phyloP scores from a whole-genome alignment of 2,329 filamentous ascomycete species.

The Sphaerostilbella broomeana region DNA sequence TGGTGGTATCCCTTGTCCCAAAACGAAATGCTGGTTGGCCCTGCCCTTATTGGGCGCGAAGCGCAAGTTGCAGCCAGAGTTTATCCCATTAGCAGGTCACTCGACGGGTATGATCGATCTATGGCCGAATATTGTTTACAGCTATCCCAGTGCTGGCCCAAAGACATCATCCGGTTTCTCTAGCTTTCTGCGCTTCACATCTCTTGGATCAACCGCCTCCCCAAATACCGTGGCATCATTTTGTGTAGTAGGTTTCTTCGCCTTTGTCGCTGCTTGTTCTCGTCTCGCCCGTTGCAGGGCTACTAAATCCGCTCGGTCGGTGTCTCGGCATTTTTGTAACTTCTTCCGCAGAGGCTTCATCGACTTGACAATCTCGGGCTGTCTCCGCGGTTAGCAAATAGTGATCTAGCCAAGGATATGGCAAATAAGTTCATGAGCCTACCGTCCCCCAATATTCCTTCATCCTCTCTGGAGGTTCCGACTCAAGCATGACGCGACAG shows the following conservation, averaged over 20 bases:
- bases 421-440: conserved; percentile 18
- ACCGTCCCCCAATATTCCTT: conserved; percentile 49
- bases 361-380: conserved; percentile 37
- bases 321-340: conserved; percentile 66
- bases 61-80: too few species aligned
- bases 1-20: too few species aligned
- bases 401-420: too few species aligned
- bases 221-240: conserved; percentile 44
- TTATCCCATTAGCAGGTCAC: too few species aligned
- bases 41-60: too few species aligned
- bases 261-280: conserved; percentile 41
- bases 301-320: conserved; percentile 66
- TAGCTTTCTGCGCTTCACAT: conserved; percentile 42
- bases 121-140: too few species aligned
- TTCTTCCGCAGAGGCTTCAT: conserved; percentile 59
- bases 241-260: conserved; percentile 34
- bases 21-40: too few species aligned
- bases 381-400: conserved; percentile 16
- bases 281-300: conserved; percentile 59
- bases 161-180: conserved; percentile 40
- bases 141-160: conserved; percentile 34
- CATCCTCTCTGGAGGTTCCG: conserved; percentile 51
- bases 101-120: too few species aligned
- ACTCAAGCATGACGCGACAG: conserved; percentile 49
- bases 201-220: conserved; percentile 31